A percentile compares a stretch with the other conserved stretches of the same genome.
Conservation (phyloP, 2,329 filamentous ascomycete genomes). For the Trichophyton rubrum region DNA sequence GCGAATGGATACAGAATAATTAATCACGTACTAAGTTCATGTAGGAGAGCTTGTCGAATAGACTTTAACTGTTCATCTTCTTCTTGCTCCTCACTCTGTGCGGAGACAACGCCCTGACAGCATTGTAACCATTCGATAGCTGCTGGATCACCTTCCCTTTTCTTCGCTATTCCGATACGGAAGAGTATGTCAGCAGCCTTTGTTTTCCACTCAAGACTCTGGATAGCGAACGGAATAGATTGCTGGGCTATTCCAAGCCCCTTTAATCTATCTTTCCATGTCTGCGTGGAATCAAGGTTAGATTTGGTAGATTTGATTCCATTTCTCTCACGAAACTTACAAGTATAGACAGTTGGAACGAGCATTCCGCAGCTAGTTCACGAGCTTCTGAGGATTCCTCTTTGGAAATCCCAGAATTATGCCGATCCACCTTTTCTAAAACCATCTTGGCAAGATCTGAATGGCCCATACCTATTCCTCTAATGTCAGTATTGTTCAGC, state of each 20-base stretch:
- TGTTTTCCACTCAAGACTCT: conserved; percentile 43
- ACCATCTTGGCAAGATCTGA: conserved; percentile 47
- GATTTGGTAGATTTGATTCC: background rate
- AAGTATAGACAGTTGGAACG: background rate
- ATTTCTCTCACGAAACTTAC: background rate
- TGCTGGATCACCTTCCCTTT: conserved; percentile 37
- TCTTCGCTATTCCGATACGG: conserved; percentile 54
- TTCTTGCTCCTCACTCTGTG: conserved; percentile 6
- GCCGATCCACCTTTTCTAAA: conserved; percentile 40
- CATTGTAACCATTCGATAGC: conserved; percentile 64
- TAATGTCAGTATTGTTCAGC: background rate
- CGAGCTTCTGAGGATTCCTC: background rate
- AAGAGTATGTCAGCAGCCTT: conserved; percentile 55
- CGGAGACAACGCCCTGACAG: conserved; percentile 40
- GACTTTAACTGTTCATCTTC: conserved; percentile 51
- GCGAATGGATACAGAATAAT: background rate
- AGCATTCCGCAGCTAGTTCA: background rate
- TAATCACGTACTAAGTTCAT: conserved; percentile 47
- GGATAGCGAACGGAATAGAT: conserved; percentile 9
- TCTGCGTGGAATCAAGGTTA: conserved; percentile 34
- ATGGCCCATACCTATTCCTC: conserved; percentile 38
- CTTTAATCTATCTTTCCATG: conserved; percentile 33
- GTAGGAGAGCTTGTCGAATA: conserved; percentile 53
- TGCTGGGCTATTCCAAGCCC: background rate
- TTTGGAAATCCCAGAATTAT: background rate